phyloP scores from a whole-genome alignment of 345 rosid genomes.

The Streptanthus diversifolius region DNA sequence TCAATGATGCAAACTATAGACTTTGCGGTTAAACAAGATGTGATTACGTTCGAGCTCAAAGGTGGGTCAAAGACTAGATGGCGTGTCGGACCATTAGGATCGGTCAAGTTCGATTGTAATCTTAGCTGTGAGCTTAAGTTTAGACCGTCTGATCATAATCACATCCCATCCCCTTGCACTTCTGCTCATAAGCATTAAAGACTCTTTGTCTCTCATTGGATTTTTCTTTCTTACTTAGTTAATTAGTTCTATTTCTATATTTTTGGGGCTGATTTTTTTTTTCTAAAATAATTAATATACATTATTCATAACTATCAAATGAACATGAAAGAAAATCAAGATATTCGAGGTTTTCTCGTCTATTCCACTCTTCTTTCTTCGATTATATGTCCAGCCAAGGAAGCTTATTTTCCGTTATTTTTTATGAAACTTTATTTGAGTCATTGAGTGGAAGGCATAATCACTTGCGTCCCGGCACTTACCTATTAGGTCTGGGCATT shows the following conservation, averaged over 20 bases:
- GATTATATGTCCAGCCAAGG: neutral
- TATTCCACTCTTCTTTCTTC: neutral
- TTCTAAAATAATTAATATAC: neutral
- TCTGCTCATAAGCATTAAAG: conserved; percentile 57
- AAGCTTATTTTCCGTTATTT: neutral
- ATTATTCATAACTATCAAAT: neutral
- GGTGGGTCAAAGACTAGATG: conserved; percentile 65
- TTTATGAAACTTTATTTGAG: neutral
- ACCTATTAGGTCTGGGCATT: too few species aligned
- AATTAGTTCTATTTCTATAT: conserved; percentile 3
- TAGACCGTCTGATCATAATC: conserved; percentile 42
- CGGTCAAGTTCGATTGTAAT: conserved; percentile 46
- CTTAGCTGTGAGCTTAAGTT: conserved; percentile 64
- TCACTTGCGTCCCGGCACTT: neutral
- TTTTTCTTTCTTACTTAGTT: neutral
- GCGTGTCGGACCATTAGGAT: conserved; percentile 67
- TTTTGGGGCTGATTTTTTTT: neutral
- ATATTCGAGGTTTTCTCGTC: neutral
- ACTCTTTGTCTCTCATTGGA: neutral
- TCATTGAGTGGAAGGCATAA: neutral
- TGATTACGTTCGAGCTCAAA: conserved; percentile 51
- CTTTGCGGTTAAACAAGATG: conserved; percentile 44
- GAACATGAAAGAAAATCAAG: neutral
- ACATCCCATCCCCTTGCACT: conserved; percentile 45
- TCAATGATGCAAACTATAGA: conserved; percentile 39